Base-by-base conservation (phyloP, 2,329 filamentous ascomycete species). In the Thelonectria rubi region DNA sequence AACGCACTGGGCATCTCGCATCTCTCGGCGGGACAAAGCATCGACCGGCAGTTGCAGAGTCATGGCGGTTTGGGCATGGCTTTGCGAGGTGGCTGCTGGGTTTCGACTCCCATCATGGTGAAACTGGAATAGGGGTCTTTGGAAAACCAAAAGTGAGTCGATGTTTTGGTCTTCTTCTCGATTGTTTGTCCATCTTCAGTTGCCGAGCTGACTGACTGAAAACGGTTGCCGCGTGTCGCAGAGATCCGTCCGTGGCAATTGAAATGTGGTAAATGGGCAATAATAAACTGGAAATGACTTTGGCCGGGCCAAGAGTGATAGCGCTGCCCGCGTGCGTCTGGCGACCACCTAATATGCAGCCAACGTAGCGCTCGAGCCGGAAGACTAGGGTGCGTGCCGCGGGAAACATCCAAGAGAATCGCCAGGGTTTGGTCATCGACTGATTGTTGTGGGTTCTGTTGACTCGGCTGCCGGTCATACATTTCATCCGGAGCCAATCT, bases 401-500 rank as follows among this genome's bases (percentile, higher is more conserved):
- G 40, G n/a, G 66, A 64, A 65, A 52, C 17, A 34, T 30, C 42
- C 30, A 12, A 53, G 40, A 17, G 15, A 37, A 37, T 37, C 34
- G 8, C n/a, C 5, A 42, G 42, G 39, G 26, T 17, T 40, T 43
- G 40, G 12, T 55, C n/a, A 30, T 30, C 26, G 26, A 30, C 26
- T 30, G 5, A 30, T 30, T 5, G 26, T 30, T 30, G 26, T 30
- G 26, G 2, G 26, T 30, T 42, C n/a, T 14, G 14, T 17, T 17
- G 47, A 26, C 18, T 53, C 55, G 53, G 51, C 21, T 15, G 46
- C 50, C 69, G 69, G 69, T 66, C 53, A 10, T 42, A 58, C 37
- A 48, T 58, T 71, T 71, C 65, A 67, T 68, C 69, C 69, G 66
- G 53, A 50, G 45, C 55, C 46, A 58, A 55, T 21, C 20, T 43